Base-by-base conservation (phyloP, 495 filamentous ascomycete genomes). In the Trichoderma orchidacearum region DNA sequence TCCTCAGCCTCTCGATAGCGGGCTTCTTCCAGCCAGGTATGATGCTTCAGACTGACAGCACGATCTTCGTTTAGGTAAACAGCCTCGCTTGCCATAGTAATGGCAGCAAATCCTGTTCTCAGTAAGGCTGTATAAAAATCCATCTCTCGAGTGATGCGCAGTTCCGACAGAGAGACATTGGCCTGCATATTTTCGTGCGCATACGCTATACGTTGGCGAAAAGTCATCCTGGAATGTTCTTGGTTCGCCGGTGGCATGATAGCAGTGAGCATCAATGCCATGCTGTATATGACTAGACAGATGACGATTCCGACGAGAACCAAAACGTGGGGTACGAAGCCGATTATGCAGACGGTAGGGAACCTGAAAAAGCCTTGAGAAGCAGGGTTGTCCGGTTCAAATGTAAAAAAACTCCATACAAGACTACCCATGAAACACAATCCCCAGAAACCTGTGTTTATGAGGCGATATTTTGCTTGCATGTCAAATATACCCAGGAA, bases 41-140 rank as follows among this genome's bases (percentile, higher is more conserved):
- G 83, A n/a, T 74, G 73, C 34, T 82, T 79, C 9, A 95, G 73
- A 51, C 80, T 80, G 21, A 98, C 82, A n/a, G 73, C 72, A 28
- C 79, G 78, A 12, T 90, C 90, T 70, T 97, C 93, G 54, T 95
- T 92, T 21, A 98, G 76, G 64, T 94, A 98, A 0, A 97, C 94
- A 0, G 93, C 92, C 66, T 97, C 90, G 59, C 87, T 94, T 0
- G 94, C 93, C 60, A 92, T 89, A 1, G 89, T 95, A 51, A 97
- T 79, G 32, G 89, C 83, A 17, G 80, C 80, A 61, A 95, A 97
- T 0, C 93, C 93, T 30, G 87, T 77, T 51, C 89, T 85, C 15
- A 97, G 78, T 7, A 97, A 75, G 0, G 89, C 84, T 0, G 88
- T 95, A 65, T 96, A 98, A 68, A 97, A 96, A 62, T 98, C 94